A percentile compares a stretch with the other conserved stretches of the same genome.
Evolutionary conservation across 495 filamentous ascomycete species (phyloP).

Genomic region (Xanthoparmelia taractica): DNA sequence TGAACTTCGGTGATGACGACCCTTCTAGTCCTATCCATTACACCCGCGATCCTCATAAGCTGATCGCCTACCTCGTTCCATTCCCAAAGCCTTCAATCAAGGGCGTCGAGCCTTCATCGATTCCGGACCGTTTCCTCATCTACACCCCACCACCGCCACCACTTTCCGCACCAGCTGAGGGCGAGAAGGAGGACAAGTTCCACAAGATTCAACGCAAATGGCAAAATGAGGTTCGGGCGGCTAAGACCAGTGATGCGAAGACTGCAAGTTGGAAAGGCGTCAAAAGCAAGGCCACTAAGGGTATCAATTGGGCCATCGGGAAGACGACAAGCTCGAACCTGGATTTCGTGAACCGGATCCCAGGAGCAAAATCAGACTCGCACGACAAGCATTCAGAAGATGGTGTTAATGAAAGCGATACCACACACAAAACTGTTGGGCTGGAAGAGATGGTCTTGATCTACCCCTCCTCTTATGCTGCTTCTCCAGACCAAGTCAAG

Average conservation of each 20-base stretch:
- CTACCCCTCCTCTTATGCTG: slow-evolving; percentile 30
- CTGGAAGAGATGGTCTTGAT: slow-evolving; percentile 33
- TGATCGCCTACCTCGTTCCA: slow-evolving; percentile 36
- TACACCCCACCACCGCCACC: slow-evolving; percentile 37
- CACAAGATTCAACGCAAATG: slow-evolving; percentile 37
- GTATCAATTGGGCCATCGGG: slow-evolving; percentile 32
- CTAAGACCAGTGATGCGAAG: slow-evolving; percentile 32
- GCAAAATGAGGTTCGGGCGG: slow-evolving; percentile 36
- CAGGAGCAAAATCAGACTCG: slow-evolving; percentile 19
- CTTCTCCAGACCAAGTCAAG: slow-evolving; percentile 29
- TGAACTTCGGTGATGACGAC: slow-evolving; percentile 23
- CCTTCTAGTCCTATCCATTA: slow-evolving; percentile 28
- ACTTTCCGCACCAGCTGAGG: slow-evolving; percentile 29
- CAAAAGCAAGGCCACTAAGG: slow-evolving; percentile 32
- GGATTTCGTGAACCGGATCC: slow-evolving; percentile 36
- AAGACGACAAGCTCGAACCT: slow-evolving; percentile 32
- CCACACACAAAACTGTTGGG: slow-evolving; percentile 29
- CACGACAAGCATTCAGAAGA: slow-evolving; percentile 24
- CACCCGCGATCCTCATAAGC: slow-evolving; percentile 31
- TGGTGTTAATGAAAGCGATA: slow-evolving; percentile 22
- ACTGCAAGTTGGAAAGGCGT: slow-evolving; percentile 35
- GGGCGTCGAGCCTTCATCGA: slow-evolving; percentile 18
- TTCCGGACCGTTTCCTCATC: slow-evolving; percentile 35
- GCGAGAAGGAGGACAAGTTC: slow-evolving; percentile 34
- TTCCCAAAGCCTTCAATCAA: slow-evolving; percentile 32